A percentile compares a stretch with the other conserved stretches of the same genome.
These are phyloP conservation scores for Chlamydomonas schloesseri DNA, from an alignment of 139 green algal species.

Conservation along the genomic window DNA sequence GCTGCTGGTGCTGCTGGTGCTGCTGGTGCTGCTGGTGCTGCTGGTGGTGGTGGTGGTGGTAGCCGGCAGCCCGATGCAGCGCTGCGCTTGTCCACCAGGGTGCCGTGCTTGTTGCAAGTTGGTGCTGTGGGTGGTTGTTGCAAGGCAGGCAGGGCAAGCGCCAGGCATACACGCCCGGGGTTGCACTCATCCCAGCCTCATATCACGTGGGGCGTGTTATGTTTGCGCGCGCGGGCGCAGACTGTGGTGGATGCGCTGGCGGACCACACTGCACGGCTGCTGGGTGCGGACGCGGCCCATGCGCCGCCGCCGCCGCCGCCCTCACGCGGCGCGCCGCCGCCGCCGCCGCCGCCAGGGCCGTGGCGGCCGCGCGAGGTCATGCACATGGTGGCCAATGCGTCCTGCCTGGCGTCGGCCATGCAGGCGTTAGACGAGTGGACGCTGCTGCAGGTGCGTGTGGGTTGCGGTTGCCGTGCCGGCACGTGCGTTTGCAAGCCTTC, in stretches of 20 bases:
- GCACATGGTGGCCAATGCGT: conserved; percentile 66
- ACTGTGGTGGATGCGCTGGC: conserved; percentile 54
- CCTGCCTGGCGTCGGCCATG: conserved; percentile 50
- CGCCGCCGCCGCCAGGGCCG: no score
- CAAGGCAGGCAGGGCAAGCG: no score
- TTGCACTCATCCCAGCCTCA: no score
- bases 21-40: no score
- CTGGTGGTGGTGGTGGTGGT: no score
- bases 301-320: not conserved
- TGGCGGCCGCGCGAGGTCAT: conserved; percentile 47
- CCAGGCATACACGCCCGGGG: no score
- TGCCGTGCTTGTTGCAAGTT: no score
- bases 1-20: no score
- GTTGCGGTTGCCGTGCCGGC: no score
- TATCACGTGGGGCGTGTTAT: no score
- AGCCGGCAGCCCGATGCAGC: no score
- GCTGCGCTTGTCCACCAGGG: no score
- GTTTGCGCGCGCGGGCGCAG: not conserved
- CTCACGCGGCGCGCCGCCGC: not conserved
- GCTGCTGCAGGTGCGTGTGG: conserved; percentile 36
- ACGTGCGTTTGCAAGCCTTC: not conserved
- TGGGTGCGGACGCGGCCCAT: not conserved
- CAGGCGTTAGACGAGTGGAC: conserved; percentile 70
- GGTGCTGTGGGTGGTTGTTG: conserved; percentile 9
- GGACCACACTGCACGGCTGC: conserved; percentile 25